Conservation (phyloP, 2,329 filamentous ascomycete genomes). For the Colletotrichum sp. region DNA sequence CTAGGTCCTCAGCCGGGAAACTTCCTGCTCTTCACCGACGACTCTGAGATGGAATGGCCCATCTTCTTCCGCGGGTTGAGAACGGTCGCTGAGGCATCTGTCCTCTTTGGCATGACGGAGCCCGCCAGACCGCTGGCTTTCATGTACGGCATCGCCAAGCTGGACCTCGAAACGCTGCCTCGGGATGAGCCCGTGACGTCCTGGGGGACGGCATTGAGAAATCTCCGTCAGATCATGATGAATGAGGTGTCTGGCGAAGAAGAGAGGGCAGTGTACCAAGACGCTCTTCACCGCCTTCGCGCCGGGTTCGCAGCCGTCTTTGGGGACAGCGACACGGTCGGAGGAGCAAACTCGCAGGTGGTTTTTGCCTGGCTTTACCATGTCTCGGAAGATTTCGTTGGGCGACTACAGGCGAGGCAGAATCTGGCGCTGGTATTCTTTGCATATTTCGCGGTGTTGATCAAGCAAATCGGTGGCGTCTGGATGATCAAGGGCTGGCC, state of each 20-base stretch:
- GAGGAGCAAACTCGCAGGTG: not conserved
- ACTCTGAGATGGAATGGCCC: not conserved
- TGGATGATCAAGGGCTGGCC: not conserved
- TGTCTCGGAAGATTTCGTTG: not conserved
- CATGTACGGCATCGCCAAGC: not conserved
- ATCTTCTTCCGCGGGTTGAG: not conserved
- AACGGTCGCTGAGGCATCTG: not conserved
- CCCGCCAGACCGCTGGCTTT: not conserved
- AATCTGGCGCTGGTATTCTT: not conserved
- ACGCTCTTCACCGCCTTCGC: accelerated
- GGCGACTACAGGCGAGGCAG: not conserved
- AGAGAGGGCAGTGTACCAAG: not conserved
- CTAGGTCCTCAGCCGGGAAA: not conserved
- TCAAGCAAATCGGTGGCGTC: not conserved
- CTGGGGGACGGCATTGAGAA: not conserved
- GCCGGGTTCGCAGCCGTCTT: not conserved
- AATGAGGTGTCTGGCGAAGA: not conserved
- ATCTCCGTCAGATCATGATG: not conserved
- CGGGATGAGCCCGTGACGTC: not conserved
- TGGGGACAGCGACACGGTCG: not conserved
- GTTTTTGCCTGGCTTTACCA: not conserved
- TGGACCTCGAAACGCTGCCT: not conserved
- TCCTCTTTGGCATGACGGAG: not conserved
- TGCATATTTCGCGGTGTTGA: not conserved
- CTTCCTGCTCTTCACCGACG: not conserved